Evolutionary conservation across 225 moss, liverwort and hornwort genomes (phyloP).

Genomic region (Thuidium tamariscinum): DNA sequence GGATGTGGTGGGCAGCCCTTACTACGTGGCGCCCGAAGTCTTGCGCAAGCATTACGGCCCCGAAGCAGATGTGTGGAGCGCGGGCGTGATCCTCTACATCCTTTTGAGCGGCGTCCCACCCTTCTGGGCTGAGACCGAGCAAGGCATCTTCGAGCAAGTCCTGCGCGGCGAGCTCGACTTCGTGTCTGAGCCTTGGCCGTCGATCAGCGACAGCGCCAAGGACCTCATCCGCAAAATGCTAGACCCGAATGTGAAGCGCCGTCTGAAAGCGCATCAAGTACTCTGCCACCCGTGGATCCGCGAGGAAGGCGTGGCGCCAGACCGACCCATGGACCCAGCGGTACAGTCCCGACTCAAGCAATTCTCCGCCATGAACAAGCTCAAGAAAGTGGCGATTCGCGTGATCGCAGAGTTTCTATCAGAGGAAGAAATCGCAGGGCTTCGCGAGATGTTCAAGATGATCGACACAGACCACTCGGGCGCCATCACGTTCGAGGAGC

Average conservation of each 20-base stretch:
- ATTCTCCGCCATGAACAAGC: conserved; percentile 47
- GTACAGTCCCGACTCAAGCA: conserved; percentile 47
- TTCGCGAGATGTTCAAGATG: conserved; percentile 53
- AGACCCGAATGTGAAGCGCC: conserved; percentile 17
- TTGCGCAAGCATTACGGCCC: conserved; percentile 43
- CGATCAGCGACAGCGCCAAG: conserved; percentile 40
- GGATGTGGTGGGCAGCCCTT: conserved; percentile 48
- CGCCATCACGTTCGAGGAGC: conserved; percentile 46
- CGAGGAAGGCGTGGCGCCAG: conserved; percentile 49
- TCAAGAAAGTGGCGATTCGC: conserved; percentile 47
- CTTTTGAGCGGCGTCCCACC: conserved; percentile 40
- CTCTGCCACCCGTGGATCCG: conserved; percentile 51
- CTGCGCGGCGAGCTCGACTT: conserved; percentile 35
- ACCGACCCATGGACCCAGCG: conserved; percentile 36
- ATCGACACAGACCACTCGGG: conserved; percentile 50
- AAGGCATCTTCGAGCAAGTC: conserved; percentile 53
- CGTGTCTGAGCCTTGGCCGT: conserved; percentile 37
- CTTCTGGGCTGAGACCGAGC: conserved; percentile 51
- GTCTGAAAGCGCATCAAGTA: conserved; percentile 41
- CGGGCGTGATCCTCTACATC: conserved; percentile 45
- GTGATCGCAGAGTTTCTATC: conserved; percentile 42
- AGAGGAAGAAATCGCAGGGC: conserved; percentile 43
- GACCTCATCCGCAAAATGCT: conserved; percentile 44
- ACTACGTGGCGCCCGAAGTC: conserved; percentile 46
- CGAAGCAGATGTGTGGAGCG: conserved; percentile 49